Base-by-base conservation (phyloP, 2,329 filamentous ascomycete genomes). In the Claviceps spartinae region DNA sequence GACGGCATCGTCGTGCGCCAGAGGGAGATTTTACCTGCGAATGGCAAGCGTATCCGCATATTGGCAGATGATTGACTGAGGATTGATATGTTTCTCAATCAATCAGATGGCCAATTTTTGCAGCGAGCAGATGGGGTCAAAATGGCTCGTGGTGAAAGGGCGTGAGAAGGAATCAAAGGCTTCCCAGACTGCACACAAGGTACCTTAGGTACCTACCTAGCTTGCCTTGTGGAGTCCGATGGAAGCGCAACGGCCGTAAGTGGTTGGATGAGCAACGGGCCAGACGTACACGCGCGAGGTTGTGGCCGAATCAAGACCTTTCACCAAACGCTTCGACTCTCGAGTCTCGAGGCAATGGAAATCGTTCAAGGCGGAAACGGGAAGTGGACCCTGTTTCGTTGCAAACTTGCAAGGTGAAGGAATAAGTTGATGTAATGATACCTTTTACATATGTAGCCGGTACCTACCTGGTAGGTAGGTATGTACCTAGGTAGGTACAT, bases 41-140 rank as follows among this genome's bases (percentile, higher is more conserved):
- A 51, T 18, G 49, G 49, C 44, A 52, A 44, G 20, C 51, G 51
- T 52, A 52, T 52, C 41, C 52, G 52, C 52, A 54, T 54, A 20
- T 16, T 48, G 40, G 26, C 38, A 48, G 44, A 26, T 41, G 48
- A 14, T 46, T 16, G 20, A 40, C 16, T 38, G 16, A 47, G 30
- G 14, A 50, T 40, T 20, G 40, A 14, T 7, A n/a, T 20, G 24
- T 24, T 40, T 41, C 3, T n/a, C 37, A 16, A 42, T 4, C 18
- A 38, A 37, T n/a, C 13, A 11, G 20, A 22, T 9, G 6, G 26
- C 8, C 14, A 26, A 6, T 46, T 8, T 16, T 26, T 30, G 46
- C 13, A 24, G 47, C 9, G 2, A n/a, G 20, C 47, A 40, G 36
- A 26, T 40, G 34, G 30, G 13, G 36, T 18, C 20, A 7, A n/a